A percentile compares a stretch with the other conserved stretches of the same genome.
Evolutionary conservation across 768 basidiomycete genomes (phyloP).

Genomic region (Lepiota brunneoincarnata): DNA sequence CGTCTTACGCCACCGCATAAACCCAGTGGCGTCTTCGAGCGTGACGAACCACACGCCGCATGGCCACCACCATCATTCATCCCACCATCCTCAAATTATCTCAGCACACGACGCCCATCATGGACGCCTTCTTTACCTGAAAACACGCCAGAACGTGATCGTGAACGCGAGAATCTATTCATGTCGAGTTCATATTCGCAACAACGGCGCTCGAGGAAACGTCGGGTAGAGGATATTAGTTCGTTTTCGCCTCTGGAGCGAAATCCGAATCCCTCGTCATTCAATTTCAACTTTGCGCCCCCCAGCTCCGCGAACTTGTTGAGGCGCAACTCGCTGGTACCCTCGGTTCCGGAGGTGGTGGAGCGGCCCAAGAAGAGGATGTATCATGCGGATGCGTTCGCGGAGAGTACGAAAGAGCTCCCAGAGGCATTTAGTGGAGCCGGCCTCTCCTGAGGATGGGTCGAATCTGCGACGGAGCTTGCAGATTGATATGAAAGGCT

Average conservation of each 20-base stretch:
- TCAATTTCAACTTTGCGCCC: constrained; percentile 8
- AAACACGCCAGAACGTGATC: constrained; percentile 13
- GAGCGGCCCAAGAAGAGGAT: constrained; percentile 9
- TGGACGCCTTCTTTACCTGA: constrained; percentile 25
- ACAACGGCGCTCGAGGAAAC: constrained; percentile 17
- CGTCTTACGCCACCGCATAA: neutral
- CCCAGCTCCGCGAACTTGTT: neutral
- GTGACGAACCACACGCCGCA: neutral
- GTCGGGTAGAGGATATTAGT: constrained; percentile 8
- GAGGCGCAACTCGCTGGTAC: neutral
- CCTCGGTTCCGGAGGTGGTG: neutral
- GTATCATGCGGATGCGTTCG: constrained; percentile 1
- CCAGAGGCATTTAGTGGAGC: constrained; percentile 13
- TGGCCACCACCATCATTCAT: neutral
- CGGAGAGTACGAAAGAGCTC: constrained; percentile 5
- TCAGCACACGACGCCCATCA: constrained; percentile 20
- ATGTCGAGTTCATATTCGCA: constrained; percentile 14
- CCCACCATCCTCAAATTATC: constrained; percentile 8
- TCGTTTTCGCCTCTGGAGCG: constrained; percentile 8
- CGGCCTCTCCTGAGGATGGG: constrained; percentile 50
- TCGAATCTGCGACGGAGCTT: constrained; percentile 56
- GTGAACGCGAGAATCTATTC: constrained; percentile 5
- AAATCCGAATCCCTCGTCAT: neutral
- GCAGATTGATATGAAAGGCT: constrained; percentile 75
- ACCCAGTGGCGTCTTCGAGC: neutral